phyloP scores from a whole-genome alignment of 306 rosid species.

The Bauhinia variegata region DNA sequence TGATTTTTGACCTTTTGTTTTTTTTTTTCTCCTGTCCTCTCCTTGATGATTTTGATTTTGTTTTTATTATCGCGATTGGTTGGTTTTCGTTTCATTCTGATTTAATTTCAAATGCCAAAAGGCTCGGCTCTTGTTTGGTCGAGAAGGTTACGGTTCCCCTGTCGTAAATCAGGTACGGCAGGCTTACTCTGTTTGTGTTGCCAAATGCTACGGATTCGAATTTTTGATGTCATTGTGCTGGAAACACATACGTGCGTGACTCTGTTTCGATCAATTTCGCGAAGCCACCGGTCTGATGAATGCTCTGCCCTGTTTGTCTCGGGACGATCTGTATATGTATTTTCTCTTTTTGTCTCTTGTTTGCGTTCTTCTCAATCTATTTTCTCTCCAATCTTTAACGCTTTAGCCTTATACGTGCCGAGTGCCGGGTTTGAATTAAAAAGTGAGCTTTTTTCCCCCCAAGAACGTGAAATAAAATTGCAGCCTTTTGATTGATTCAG shows the following conservation, averaged over 20 bases:
- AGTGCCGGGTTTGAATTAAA: background rate
- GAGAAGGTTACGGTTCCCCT: background rate
- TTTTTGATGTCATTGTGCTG: slow-evolving; percentile 26
- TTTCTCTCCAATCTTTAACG: background rate
- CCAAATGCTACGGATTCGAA: slow-evolving; percentile 8
- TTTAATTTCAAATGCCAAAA: slow-evolving; percentile 24
- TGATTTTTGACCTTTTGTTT: background rate
- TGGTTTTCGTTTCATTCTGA: background rate
- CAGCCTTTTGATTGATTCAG: slow-evolving; percentile 21
- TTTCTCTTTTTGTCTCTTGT: background rate
- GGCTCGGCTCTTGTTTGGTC: background rate
- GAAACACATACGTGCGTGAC: no score
- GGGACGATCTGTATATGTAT: background rate
- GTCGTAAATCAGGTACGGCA: slow-evolving; percentile 40
- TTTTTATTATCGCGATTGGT: background rate
- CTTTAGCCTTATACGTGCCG: background rate
- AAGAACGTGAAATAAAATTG: slow-evolving; percentile 7
- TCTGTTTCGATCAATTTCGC: background rate
- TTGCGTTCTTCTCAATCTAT: background rate
- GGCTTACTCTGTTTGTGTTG: no score
- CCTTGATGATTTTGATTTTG: no score
- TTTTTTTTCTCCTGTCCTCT: no score
- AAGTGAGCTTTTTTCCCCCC: background rate
- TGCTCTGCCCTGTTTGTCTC: background rate
- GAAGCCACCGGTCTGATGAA: background rate